phyloP scores from a whole-genome alignment of 257 asterid genomes.

The Solanum infundibuliforme region DNA sequence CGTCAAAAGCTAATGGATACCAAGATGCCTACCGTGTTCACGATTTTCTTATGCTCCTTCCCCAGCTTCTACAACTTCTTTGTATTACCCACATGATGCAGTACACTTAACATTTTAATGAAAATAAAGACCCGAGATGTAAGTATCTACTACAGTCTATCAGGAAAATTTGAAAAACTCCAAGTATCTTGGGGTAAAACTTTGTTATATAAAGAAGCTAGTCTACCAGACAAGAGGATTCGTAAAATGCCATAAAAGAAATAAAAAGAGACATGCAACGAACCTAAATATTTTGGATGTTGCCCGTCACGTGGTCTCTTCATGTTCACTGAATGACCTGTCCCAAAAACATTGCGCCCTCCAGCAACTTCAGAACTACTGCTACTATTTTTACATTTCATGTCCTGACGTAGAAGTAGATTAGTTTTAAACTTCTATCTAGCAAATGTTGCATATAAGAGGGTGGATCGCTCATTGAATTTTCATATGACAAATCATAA shows the following conservation, averaged over 20 bases:
- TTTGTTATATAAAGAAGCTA: neutral
- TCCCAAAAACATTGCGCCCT: constrained; percentile 17
- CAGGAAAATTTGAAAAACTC: neutral
- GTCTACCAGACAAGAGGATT: neutral
- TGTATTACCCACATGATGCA: neutral
- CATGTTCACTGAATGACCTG: constrained; percentile 14
- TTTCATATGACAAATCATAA: neutral
- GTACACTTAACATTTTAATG: neutral
- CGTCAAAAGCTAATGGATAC: neutral
- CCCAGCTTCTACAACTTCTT: neutral
- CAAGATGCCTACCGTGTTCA: neutral
- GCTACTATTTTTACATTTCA: constrained; percentile 25
- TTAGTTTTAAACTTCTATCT: neutral
- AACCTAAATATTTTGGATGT: constrained; percentile 44
- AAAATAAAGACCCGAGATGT: neutral
- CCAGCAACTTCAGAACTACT: constrained; percentile 27
- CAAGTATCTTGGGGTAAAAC: neutral
- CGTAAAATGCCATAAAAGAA: neutral
- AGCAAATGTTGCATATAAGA: neutral
- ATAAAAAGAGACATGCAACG: neutral
- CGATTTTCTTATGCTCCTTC: neutral
- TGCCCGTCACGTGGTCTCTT: constrained; percentile 39
- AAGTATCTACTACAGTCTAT: neutral
- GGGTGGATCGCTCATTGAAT: neutral
- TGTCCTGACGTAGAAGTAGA: constrained; percentile 26